Percentiles rank a stretch among this genome's conserved stretches.
Conservation (phyloP, 2,329 filamentous ascomycete species). For the Ophiostoma triangulosporum region DNA sequence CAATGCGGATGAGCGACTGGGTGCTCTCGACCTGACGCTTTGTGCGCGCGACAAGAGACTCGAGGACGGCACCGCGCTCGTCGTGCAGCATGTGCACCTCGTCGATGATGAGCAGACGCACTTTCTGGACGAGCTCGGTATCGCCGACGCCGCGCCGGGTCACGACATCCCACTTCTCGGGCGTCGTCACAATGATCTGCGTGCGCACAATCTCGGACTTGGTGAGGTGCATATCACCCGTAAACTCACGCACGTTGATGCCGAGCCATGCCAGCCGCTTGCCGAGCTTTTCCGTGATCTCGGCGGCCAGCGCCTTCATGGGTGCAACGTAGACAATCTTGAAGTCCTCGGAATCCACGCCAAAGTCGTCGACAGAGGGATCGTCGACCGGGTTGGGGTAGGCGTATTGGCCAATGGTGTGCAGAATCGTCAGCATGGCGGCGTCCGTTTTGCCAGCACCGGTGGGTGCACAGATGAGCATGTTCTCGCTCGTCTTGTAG, state of each 20-base stretch:
- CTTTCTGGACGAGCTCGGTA: conserved; percentile 94
- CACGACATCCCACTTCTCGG: conserved; percentile 98
- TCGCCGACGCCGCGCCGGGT: conserved; percentile 95
- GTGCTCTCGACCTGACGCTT: conserved; percentile 96
- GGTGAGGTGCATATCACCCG: conserved; percentile 96
- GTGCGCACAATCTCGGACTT: conserved; percentile 93
- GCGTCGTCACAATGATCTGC: conserved; percentile 96
- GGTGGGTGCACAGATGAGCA: conserved; percentile 95
- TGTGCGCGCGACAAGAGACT: conserved; percentile 88
- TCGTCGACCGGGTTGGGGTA: conserved; percentile 67
- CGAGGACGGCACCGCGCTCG: conserved; percentile 87
- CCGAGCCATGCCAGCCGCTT: conserved; percentile 89
- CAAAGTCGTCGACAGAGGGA: conserved; percentile 61
- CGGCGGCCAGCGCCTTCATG: conserved; percentile 95
- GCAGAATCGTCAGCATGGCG: conserved; percentile 90
- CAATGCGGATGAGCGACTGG: conserved; percentile 89
- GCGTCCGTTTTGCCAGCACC: conserved; percentile 96
- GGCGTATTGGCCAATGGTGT: conserved; percentile 76
- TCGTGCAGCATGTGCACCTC: conserved; percentile 99
- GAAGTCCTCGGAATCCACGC: conserved; percentile 75
- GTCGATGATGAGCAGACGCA: conserved; percentile 89
- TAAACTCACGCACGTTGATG: conserved; percentile 82
- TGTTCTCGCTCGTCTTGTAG: conserved; percentile 92
- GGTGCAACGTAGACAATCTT: conserved; percentile 98
- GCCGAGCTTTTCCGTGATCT: conserved; percentile 88